These are phyloP conservation scores for Hypomyces rosellus DNA, from an alignment of 2,329 filamentous ascomycete genomes.

Conservation along the genomic window DNA sequence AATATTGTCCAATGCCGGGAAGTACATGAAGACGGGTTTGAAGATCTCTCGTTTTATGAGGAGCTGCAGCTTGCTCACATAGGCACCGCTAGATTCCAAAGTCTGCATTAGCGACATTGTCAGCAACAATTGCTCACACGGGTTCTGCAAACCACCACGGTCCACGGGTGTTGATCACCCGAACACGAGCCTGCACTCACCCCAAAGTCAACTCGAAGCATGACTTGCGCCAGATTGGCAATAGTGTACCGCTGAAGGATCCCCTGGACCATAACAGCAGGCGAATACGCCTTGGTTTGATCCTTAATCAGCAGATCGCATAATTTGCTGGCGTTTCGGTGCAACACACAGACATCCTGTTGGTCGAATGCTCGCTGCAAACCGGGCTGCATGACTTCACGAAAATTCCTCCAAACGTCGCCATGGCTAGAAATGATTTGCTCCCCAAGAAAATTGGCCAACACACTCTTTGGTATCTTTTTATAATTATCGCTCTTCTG, in stretches of 20 bases:
- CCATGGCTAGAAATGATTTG: conserved; percentile 35
- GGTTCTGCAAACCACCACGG: background rate
- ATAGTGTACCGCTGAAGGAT: conserved; percentile 31
- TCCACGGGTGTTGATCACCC: background rate
- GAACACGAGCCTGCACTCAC: conserved; percentile 13
- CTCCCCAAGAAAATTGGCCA: conserved; percentile 32
- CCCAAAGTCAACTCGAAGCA: conserved; percentile 21
- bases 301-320: conserved; percentile 23
- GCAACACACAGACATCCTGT: conserved; percentile 12
- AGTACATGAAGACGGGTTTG: conserved; percentile 28
- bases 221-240: conserved; percentile 28
- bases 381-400: conserved; percentile 29
- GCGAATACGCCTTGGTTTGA: conserved; percentile 16
- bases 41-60: conserved; percentile 28
- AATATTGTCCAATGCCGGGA: conserved; percentile 25
- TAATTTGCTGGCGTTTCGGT: conserved; percentile 20
- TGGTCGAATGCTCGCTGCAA: conserved; percentile 23
- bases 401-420: conserved; percentile 29
- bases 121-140: background rate
- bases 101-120: conserved; percentile 13
- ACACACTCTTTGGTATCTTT: conserved; percentile 33
- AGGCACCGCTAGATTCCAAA: conserved; percentile 15
- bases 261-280: conserved; percentile 23
- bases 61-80: conserved; percentile 20
- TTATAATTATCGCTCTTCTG: conserved; percentile 35